Base-by-base conservation (phyloP, 768 basidiomycete species). In the Psilocybe sp. region DNA sequence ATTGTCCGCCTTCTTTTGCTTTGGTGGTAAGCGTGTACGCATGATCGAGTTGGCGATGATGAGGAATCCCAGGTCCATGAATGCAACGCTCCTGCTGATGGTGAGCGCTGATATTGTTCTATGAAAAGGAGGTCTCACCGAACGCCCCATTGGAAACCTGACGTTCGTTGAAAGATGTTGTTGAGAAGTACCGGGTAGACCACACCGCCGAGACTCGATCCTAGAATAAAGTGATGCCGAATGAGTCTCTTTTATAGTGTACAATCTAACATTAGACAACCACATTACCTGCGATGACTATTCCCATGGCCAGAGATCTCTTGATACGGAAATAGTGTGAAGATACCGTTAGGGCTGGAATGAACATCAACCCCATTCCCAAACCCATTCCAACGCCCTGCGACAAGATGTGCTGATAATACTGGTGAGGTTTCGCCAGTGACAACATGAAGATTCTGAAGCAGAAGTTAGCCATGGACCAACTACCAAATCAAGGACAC, bases 361-460 rank as follows among this genome's bases (percentile, higher is more conserved):
- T 53, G 58, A 81, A 82, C 54, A 81, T 68, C 33, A 82, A 53
- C 1, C 81, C 81, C 67, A 77, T 74, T 16, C 80, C 79, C 14
- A 81, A 60, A 0, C 82, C 82, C 68, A 77, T 75, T 0, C 77
- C 80, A 6, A 83, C 62, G 1, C 79, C 80, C 65, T 84, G 81
- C 0, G 77, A 67, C 2, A 84, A 68, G 54, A 82, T 77, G 14
- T 74, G 68, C 53, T 81, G 79, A 47, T 78, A 79, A 58, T 73
- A 78, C 46, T 75, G 69, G 39, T 74, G 65, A 0, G 76, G 77
- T 50, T 77, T 64, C 0, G 66, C 68, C 4, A 80, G 62, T 2
- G 78, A 80, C 6, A 81, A 60, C 73, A 80, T 76, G 62, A 80
- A 80, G 13, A 73, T 62, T 39, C 76, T 77, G 31, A 2, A 18